Conservation (phyloP, 2,329 filamentous ascomycete species). For the Fusarium phyllophilum region DNA sequence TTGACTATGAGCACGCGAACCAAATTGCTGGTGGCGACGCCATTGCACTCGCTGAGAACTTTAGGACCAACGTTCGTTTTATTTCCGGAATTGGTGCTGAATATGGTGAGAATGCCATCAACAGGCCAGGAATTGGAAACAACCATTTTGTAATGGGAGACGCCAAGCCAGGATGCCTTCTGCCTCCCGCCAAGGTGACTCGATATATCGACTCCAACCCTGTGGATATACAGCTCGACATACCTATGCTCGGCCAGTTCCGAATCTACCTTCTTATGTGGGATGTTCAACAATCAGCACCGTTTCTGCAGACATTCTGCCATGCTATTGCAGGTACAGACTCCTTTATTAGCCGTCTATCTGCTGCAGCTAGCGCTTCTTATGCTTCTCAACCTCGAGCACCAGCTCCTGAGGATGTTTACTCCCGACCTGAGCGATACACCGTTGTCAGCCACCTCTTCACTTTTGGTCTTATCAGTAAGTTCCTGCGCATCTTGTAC, state of each 20-base stretch:
- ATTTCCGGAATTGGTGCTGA: constrained; percentile 78
- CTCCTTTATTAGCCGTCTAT: constrained; percentile 69
- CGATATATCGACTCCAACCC: constrained; percentile 82
- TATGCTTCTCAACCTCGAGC: constrained; percentile 69
- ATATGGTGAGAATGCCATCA: constrained; percentile 63
- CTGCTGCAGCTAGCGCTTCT: constrained; percentile 67
- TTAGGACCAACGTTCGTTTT: constrained; percentile 76
- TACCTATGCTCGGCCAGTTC: constrained; percentile 81
- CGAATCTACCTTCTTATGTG: constrained; percentile 77
- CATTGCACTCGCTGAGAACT: constrained; percentile 72
- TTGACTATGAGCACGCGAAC: constrained; percentile 67
- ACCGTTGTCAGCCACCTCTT: constrained; percentile 74
- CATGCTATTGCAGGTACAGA: constrained; percentile 60
- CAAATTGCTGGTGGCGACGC: constrained; percentile 71
- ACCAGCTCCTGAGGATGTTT: constrained; percentile 70
- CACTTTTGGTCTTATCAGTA: constrained; percentile 75
- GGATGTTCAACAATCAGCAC: constrained; percentile 64
- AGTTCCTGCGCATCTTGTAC: constrained; percentile 42
- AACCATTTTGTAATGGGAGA: constrained; percentile 58
- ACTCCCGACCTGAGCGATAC: constrained; percentile 74
- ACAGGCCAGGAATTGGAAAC: constrained; percentile 52
- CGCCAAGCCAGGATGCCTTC: constrained; percentile 63
- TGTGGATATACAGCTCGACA: constrained; percentile 80
- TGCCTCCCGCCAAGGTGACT: constrained; percentile 76
- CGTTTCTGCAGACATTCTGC: constrained; percentile 70